Base-by-base conservation (phyloP, 2,329 filamentous ascomycete species). In the Cryphonectria radicalis region DNA sequence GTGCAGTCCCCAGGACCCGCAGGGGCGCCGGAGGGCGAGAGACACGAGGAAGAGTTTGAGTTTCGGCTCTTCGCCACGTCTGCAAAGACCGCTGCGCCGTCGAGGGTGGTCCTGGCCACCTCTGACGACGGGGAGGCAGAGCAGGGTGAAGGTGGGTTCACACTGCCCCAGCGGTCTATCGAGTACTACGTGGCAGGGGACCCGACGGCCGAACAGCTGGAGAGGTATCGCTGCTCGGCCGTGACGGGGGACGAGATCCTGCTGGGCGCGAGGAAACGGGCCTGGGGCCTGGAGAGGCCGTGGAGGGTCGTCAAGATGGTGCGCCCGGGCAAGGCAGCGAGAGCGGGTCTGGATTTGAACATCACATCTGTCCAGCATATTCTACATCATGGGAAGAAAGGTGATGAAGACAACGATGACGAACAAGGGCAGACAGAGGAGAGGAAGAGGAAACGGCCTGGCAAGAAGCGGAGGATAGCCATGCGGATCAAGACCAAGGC, bases 201-300 rank as follows among this genome's bases (percentile, higher is more conserved):
- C 66, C 79, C 83, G 22, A 78, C 83, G 0, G 76, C 79, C 0
- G 77, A 80, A 63, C 77, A 81, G 75, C 80, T 77, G 63, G 76
- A 77, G 32, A 77, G 82, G 73, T 87, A 87, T 70, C 78, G 78
- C 42, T 75, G 75, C n/a, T 81, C 83, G 3, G 87, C 89, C 3
- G 79, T 91, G 14, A 84, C 79, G 42, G 85, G 84, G 7, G 84
- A 87, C n/a, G 84, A 87, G 19, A 78, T 91, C 19, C 67, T 87
- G 2, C 76, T 76, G 32, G 79, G 82, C 72, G 84, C 84, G n/a
- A 76, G 75, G 63, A 79, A 77, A 74, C 81, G 84, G 68, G 82
- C 82, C 8, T 90, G 88, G 88, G 89, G 89, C 0, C 78, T 88
- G 59, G 88, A 90, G 77, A 82, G 88, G 74, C 88, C 89, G 1